Base-by-base conservation (phyloP, 805 yeast species). In the Saturnispora galanensis region DNA sequence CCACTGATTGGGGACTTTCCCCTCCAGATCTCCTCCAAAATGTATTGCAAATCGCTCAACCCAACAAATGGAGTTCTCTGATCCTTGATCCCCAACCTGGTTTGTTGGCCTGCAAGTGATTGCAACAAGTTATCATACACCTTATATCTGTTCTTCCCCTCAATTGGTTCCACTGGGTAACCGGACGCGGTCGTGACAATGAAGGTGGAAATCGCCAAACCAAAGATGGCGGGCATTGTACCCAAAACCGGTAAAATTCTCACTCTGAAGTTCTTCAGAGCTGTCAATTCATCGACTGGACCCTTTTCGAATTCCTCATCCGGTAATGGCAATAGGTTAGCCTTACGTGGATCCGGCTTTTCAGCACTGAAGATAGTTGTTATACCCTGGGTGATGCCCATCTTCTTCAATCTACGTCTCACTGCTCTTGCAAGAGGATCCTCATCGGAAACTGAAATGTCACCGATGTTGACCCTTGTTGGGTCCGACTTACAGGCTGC, bases 401-500 rank as follows among this genome's bases (percentile, higher is more conserved):
- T 72, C 57, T 80, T 76, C 60, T 87, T 83, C 54, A 93, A 71
- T 55, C 88, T 75, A 54, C 95, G 74, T 59, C 99, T 75, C 5
- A 88, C 95, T 0, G 90, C 68, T 50, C 95, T 76, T 11, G 96
- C 85, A 47, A 93, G 69, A 6, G 97, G 93, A 62, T 93, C 99
- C 63, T 93, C 99, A 56, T 84, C 90, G 0, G 98, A 85, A 42
- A 75, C 76, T 31, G 94, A 80, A 44, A 93, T 77, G 63, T 93
- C 99, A 31, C 88, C 88, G 35, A 93, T 73, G 58, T 87, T 84
- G 46, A 93, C 77, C 56, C 97, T 71, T 3, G 97, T 82, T 10
- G 97, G 94, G 59, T 93, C 99, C 42, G 95, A 82, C 62, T 93
- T 93, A 54, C 96, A 83, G 4, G 96, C 95, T 1, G 99, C 97